A percentile compares a stretch with the other conserved stretches of the same genome.
Conservation (phyloP, 768 basidiomycete genomes). For the Podaxis pistillaris region DNA sequence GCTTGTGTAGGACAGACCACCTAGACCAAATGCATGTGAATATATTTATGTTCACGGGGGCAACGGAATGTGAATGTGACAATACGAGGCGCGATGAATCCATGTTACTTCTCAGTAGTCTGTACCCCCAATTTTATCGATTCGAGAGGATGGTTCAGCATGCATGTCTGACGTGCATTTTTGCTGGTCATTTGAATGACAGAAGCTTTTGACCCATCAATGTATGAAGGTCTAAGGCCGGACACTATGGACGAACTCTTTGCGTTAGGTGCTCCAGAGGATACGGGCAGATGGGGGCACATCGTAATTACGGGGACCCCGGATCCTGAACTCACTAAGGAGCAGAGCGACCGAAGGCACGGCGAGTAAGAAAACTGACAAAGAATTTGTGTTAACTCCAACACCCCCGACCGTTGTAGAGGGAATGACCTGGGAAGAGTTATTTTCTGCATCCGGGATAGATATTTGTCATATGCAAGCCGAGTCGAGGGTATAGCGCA, state of each 20-base stretch:
- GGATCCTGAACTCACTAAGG: too few species aligned
- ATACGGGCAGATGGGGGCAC: too few species aligned
- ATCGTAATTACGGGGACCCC: too few species aligned
- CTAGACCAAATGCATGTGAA: neutral
- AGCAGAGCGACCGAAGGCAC: too few species aligned
- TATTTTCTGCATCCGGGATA: slow-evolving; percentile 5
- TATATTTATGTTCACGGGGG: neutral
- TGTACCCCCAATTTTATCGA: neutral
- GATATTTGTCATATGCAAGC: slow-evolving; percentile 1
- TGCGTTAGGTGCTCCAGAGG: neutral
- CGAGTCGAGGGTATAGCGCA: neutral
- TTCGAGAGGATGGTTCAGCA: neutral
- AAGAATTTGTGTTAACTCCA: too few species aligned
- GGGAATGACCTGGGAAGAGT: neutral
- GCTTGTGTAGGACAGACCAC: neutral
- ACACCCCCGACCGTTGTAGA: too few species aligned
- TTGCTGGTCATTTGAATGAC: too few species aligned
- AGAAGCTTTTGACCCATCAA: neutral
- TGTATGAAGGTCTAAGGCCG: neutral
- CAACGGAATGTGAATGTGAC: neutral
- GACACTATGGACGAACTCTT: neutral
- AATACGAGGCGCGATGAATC: slow-evolving; percentile 10
- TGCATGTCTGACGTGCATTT: neutral
- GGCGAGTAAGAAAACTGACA: too few species aligned
- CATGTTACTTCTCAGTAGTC: neutral